phyloP scores from a whole-genome alignment of 306 rosid genomes.

The barrel medic (Medicago truncatula) region MtrunA17r5.0-ANR NC_053043.1:3902001-3902500 shows the following conservation, averaged over 20 bases:
- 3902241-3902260: constrained; percentile 28
- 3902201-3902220: constrained; percentile 28
- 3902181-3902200: constrained; percentile 10
- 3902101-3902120: background rate
- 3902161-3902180: constrained; percentile 1
- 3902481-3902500: constrained; percentile 24
- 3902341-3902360: constrained; percentile 56
- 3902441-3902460: background rate
- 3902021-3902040: background rate
- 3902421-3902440: constrained; percentile 6
- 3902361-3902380: constrained; percentile 47
- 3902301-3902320: constrained; percentile 68
- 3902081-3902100: background rate
- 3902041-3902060: constrained; percentile 13
- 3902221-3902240: constrained; percentile 6
- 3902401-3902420: constrained; percentile 46
- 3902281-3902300: constrained; percentile 34
- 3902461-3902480: background rate
- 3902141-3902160: constrained; percentile 1
- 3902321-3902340: constrained; percentile 71
- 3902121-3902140: constrained; percentile 1
- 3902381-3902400: constrained; percentile 55
- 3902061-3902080: constrained; percentile 10
- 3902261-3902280: constrained; percentile 21
- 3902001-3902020: background rate